A percentile compares a stretch with the other conserved stretches of the same genome.
Conservation (phyloP, 495 filamentous ascomycete genomes). For the Podospora conica region DNA sequence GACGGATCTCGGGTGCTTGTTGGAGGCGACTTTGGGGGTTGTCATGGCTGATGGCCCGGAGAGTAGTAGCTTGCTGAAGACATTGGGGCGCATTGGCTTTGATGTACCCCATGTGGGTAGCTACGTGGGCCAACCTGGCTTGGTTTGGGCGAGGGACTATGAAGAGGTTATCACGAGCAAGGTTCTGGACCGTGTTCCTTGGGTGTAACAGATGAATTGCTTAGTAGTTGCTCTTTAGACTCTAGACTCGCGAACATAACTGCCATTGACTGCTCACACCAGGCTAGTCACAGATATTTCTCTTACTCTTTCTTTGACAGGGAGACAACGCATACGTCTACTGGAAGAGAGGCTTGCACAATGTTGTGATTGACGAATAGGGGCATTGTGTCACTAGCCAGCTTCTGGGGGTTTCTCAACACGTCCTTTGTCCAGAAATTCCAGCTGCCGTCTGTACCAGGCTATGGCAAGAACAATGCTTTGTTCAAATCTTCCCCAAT, state of each 20-base stretch:
- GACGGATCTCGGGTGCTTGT: conserved; percentile 33
- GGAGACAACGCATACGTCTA: too few relatives aligned
- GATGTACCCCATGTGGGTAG: conserved; percentile 29
- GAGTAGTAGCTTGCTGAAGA: conserved; percentile 31
- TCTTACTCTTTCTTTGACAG: not conserved
- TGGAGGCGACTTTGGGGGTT: conserved; percentile 30
- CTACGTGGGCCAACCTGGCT: not conserved
- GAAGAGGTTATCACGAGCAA: conserved; percentile 18
- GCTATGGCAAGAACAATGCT: not conserved
- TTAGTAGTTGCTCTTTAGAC: not conserved
- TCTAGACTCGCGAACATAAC: not conserved
- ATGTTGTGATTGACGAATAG: not conserved
- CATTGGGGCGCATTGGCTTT: conserved; percentile 31
- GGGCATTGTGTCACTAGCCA: not conserved
- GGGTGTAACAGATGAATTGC: not conserved
- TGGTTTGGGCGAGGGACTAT: conserved; percentile 30
- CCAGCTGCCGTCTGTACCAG: not conserved
- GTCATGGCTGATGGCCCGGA: conserved; percentile 33
- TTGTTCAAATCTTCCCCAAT: not conserved
- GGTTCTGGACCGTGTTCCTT: conserved; percentile 13
- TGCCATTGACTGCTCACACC: not conserved
- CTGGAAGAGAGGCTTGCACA: not conserved
- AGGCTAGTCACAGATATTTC: not conserved
- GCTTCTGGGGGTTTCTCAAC: not conserved
- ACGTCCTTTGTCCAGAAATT: not conserved